Evolutionary conservation across 108 stramenopile species (phyloP).

Genomic region (Ochromonas danica): DNA sequence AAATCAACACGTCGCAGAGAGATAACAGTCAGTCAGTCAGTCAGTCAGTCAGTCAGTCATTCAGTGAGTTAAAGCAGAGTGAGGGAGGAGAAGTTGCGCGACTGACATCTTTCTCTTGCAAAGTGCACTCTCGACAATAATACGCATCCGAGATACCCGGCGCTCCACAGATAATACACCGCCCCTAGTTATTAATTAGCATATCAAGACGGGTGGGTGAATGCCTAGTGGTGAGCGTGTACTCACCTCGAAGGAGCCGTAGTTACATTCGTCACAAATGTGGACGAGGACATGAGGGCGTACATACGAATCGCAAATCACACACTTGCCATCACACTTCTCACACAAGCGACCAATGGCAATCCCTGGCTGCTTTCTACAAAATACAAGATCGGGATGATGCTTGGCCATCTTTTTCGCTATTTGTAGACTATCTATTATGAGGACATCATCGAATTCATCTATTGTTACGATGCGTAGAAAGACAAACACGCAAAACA

Average conservation of each 20-base stretch:
- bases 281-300: slow-evolving; percentile 73
- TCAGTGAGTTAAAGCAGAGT: not conserved
- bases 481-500: too few species aligned
- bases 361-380: slow-evolving; percentile 96
- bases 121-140: slow-evolving; percentile 95
- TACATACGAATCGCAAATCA: slow-evolving; percentile 96
- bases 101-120: slow-evolving; percentile 46
- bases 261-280: slow-evolving; percentile 99
- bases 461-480: too few species aligned
- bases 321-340: slow-evolving; percentile 93
- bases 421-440: too few species aligned
- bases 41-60: not conserved
- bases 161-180: slow-evolving; percentile 94
- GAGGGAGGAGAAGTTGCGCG: not conserved
- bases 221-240: not conserved
- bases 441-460: too few species aligned
- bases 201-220: not conserved
- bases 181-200: slow-evolving; percentile 43
- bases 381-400: slow-evolving; percentile 98
- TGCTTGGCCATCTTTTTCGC: slow-evolving; percentile 87
- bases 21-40: too few species aligned
- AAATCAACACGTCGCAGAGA: not conserved
- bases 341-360: slow-evolving; percentile 93
- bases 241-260: slow-evolving; percentile 79
- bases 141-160: slow-evolving; percentile 94